A percentile compares a stretch with the other conserved stretches of the same genome.
These are phyloP conservation scores for Pythium inflatum DNA, from an alignment of 352 stramenopile genomes.

Conservation along the genomic window DNA sequence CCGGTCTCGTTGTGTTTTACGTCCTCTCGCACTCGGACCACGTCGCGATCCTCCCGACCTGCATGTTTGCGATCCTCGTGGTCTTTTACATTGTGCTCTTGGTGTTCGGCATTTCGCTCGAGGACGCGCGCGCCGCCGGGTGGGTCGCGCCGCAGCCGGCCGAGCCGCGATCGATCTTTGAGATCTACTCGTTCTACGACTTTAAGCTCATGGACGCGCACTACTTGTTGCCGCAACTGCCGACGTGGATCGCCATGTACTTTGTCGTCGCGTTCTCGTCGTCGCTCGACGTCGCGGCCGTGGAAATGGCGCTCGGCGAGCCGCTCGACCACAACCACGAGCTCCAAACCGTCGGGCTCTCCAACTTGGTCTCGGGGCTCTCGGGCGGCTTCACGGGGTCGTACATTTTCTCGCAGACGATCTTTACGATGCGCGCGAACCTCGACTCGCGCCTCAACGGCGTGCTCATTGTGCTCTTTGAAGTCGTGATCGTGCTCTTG, in stretches of 20 bases:
- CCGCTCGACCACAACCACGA: conserved; percentile 97
- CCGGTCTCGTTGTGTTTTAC: conserved; percentile 84
- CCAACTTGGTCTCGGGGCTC: conserved; percentile 96
- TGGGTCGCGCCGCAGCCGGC: conserved; percentile 91
- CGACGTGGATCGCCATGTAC: conserved; percentile 97
- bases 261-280: conserved; percentile 98
- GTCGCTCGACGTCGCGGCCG: conserved; percentile 96
- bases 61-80: conserved; percentile 89
- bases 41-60: conserved; percentile 81
- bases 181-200: conserved; percentile 86
- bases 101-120: conserved; percentile 66
- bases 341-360: conserved; percentile 94
- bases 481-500: conserved; percentile 79
- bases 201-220: conserved; percentile 63
- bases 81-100: conserved; percentile 86
- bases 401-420: conserved; percentile 99
- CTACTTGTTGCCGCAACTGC: conserved; percentile 70
- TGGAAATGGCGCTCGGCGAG: conserved; percentile 95
- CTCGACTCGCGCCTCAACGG: conserved; percentile 75
- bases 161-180: conserved; percentile 55
- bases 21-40: conserved; percentile 82
- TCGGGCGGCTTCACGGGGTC: conserved; percentile 97
- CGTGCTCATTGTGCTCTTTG: conserved; percentile 77
- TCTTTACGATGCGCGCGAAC: conserved; percentile 84
- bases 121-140: conserved; percentile 89